These are phyloP conservation scores for Nelumbo lutea DNA, from an alignment of 164 flowering plant species.

Conservation along the genomic window DNA sequence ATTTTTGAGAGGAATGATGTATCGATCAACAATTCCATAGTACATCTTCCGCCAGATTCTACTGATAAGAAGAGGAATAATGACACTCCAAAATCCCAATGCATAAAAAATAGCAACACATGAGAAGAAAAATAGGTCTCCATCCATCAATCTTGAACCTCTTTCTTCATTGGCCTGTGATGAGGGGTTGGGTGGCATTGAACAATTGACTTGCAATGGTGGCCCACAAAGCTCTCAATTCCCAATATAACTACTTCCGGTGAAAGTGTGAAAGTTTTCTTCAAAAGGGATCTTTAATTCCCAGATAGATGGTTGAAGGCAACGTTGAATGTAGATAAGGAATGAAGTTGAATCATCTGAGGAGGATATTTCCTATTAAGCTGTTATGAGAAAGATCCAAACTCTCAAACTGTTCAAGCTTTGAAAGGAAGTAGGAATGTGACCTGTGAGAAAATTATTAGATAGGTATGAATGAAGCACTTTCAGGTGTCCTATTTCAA, in stretches of 20 bases:
- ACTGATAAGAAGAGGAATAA: slow-evolving; percentile 2
- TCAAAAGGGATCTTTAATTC: no score
- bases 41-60: slow-evolving; percentile 1
- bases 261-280: no score
- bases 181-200: background rate
- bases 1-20: background rate
- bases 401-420: background rate
- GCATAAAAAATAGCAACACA: slow-evolving; percentile 3
- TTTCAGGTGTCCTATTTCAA: slow-evolving; percentile 1
- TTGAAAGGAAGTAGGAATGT: slow-evolving; percentile 3
- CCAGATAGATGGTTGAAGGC: background rate
- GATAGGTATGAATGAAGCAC: slow-evolving; percentile 7
- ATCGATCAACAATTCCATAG: background rate
- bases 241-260: no score
- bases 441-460: slow-evolving; percentile 6
- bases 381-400: no score
- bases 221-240: background rate
- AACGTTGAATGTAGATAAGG: background rate
- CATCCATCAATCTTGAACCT: background rate
- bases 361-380: background rate
- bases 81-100: slow-evolving; percentile 9
- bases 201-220: background rate
- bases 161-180: background rate
- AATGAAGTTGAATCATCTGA: slow-evolving; percentile 1
- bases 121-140: slow-evolving; percentile 2